Conservation (phyloP, 257 asterid genomes). For the Ophiorrhiza pumila region DNA sequence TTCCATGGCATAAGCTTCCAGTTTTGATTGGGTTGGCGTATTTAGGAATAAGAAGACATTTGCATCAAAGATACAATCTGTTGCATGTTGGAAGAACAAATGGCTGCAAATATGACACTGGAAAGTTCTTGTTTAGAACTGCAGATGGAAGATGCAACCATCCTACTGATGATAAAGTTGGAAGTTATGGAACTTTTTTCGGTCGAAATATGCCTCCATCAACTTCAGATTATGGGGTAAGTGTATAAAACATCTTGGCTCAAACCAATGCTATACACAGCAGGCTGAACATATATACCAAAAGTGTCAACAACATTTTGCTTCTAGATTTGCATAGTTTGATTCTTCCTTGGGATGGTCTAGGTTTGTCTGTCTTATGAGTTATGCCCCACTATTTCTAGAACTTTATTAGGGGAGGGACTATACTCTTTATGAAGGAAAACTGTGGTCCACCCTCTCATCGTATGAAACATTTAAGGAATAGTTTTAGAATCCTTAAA, state of each 20-base stretch:
- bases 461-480: not conserved
- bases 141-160: constrained; percentile 36
- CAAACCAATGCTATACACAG: no score
- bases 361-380: not conserved
- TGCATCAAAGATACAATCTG: constrained; percentile 33
- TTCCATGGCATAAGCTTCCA: constrained; percentile 30
- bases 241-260: not conserved
- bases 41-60: constrained; percentile 27
- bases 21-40: constrained; percentile 29
- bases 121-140: constrained; percentile 19
- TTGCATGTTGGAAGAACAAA: constrained; percentile 20
- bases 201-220: constrained; percentile 35
- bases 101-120: constrained; percentile 22
- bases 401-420: not conserved
- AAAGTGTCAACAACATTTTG: no score
- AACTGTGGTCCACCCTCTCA: no score
- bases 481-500: not conserved
- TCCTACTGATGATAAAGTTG: constrained; percentile 29
- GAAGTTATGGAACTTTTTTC: constrained; percentile 28
- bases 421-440: no score
- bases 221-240: constrained; percentile 23
- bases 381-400: not conserved
- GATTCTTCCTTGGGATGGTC: not conserved
- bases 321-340: not conserved
- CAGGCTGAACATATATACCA: no score